Base-by-base conservation (phyloP, 176 grass and related monocot species). In the Triticum timopheevii region DNA sequence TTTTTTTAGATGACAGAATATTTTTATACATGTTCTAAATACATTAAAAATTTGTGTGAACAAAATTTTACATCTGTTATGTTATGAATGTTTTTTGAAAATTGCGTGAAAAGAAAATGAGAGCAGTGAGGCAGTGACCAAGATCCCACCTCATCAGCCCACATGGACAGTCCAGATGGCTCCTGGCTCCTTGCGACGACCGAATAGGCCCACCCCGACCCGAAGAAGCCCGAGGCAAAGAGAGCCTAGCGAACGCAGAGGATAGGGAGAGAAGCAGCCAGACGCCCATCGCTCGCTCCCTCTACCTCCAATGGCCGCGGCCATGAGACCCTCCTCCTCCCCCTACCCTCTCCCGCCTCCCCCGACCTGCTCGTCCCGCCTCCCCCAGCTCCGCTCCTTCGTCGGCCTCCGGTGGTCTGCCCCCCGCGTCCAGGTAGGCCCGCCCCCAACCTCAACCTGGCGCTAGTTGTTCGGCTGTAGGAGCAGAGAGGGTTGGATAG, bases 401-500 rank as follows among this genome's bases (percentile, higher is more conserved):
- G 30, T 84, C 66, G 80, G 85, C 47, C 88, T 90, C 67, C 85
- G 72, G 30, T 91, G 81, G 39, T 80, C 82, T 30, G 35, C 65
- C 31, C 24, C 70, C 4, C 64, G 70, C 65, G n/a, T 70, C 10
- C 72, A 88, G 86, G 90, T 70, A 81, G 0, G 20, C 52, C 11
- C 33, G 2, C 73, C 30, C 54, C 77, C 25, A 36, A 40, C 61
- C 28, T 62, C 56, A 64, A 6, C 15, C 61, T 49, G 40, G 2
- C 23, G 56, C 23, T 52, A 33, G 34, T 13, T 66, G 31, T 68
- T 84, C 42, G 36, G 58, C 70, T 16, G 7, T 4, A 62, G 9
- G 19, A 61, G 33, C 23, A 6, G 23, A 16, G 8, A 74, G 36
- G 13, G 52, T 5, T 31, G 23, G 6, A 27, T 0, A 17, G 17